Conservation (phyloP, 371 early-diverging fungal species). For the Nematocida parisii region DNA sequence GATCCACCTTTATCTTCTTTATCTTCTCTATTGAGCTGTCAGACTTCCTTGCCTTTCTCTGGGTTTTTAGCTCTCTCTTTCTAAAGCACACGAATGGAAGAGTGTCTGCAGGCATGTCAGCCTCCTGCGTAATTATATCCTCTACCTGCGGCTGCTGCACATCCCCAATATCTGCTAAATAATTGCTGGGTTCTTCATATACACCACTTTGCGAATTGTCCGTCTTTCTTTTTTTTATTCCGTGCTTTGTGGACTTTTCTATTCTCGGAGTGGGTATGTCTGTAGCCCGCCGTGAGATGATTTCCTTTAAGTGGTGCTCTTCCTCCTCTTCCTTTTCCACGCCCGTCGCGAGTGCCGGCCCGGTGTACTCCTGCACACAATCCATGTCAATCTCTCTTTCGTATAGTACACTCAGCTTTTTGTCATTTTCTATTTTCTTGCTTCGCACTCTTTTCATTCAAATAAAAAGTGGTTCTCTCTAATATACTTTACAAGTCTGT, state of each 20-base stretch:
- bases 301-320: constrained; percentile 57
- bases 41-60: constrained; percentile 50
- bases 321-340: constrained; percentile 61
- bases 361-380: constrained; percentile 50
- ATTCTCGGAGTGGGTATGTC: constrained; percentile 47
- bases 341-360: constrained; percentile 33
- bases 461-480: constrained; percentile 34
- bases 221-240: constrained; percentile 32
- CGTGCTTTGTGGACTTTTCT: not conserved
- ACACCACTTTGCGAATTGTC: not conserved
- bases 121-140: constrained; percentile 29
- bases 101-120: constrained; percentile 1
- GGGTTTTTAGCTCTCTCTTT: constrained; percentile 47
- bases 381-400: constrained; percentile 44
- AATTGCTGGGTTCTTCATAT: constrained; percentile 1
- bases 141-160: not conserved
- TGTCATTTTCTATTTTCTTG: constrained; percentile 58
- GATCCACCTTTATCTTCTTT: constrained; percentile 58
- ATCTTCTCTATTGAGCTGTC: constrained; percentile 55
- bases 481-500: not conserved
- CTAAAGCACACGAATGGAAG: constrained; percentile 54
- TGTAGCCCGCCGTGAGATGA: constrained; percentile 31
- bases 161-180: constrained; percentile 39
- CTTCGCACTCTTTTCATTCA: constrained; percentile 55
- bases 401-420: constrained; percentile 50